Evolutionary conservation across 2,329 filamentous ascomycete genomes (phyloP).

Genomic region (Pyricularia pennisetigena): DNA sequence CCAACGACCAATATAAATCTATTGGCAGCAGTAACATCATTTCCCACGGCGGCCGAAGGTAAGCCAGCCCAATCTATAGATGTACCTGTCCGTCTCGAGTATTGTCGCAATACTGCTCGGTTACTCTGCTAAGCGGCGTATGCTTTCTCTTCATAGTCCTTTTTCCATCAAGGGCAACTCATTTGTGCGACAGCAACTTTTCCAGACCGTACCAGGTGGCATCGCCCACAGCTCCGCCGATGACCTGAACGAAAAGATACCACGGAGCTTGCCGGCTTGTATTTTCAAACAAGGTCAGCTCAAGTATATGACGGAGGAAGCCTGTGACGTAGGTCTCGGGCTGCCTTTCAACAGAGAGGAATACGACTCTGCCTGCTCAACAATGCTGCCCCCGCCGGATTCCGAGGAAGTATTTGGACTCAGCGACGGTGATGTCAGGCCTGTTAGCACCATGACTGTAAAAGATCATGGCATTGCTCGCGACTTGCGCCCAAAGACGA

Average conservation of each 20-base stretch:
- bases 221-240: neutral
- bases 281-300: constrained; percentile 1
- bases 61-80: too few relatives aligned
- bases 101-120: neutral
- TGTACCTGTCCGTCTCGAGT: neutral
- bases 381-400: constrained; percentile 11
- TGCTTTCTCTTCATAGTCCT: constrained; percentile 6
- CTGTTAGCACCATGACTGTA: neutral
- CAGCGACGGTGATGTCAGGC: neutral
- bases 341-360: constrained; percentile 1
- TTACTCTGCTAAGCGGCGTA: neutral
- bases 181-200: constrained; percentile 1
- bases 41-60: neutral
- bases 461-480: neutral
- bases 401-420: constrained; percentile 10
- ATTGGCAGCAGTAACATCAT: too few relatives aligned
- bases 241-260: neutral
- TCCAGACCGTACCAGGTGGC: neutral
- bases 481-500: constrained; percentile 5
- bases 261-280: neutral
- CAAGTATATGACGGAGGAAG: constrained; percentile 8
- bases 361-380: constrained; percentile 8
- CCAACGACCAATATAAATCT: neutral
- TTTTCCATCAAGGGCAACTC: constrained; percentile 2
- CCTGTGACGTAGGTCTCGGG: constrained; percentile 4